These are phyloP conservation scores for Cadophora sp. DNA, from an alignment of 2,329 filamentous ascomycete genomes.

Conservation along the genomic window DNA sequence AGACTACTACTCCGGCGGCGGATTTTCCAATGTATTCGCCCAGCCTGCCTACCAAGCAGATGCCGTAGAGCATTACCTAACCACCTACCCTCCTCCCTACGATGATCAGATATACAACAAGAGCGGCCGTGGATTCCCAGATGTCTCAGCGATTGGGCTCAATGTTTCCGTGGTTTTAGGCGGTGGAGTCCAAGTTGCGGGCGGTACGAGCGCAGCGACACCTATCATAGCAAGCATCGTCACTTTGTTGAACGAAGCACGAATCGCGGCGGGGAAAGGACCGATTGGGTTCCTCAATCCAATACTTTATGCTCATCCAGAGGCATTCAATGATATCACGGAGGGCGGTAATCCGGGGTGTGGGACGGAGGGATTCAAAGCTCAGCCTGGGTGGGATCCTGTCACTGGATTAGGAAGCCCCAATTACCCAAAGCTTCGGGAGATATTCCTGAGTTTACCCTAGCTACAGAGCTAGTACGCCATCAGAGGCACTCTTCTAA, in stretches of 20 bases:
- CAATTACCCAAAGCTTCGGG: slow-evolving; percentile 25
- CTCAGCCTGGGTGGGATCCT: slow-evolving; percentile 42
- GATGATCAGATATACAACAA: slow-evolving; percentile 33
- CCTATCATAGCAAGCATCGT: slow-evolving; percentile 65
- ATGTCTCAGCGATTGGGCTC: slow-evolving; percentile 36
- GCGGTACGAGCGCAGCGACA: slow-evolving; percentile 48
- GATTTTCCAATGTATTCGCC: slow-evolving; percentile 54
- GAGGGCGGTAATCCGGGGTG: slow-evolving; percentile 41
- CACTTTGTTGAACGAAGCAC: slow-evolving; percentile 46
- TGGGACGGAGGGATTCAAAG: slow-evolving; percentile 41
- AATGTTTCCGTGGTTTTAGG: slow-evolving; percentile 33
- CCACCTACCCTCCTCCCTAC: slow-evolving; percentile 34
- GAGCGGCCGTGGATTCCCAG: slow-evolving; percentile 38
- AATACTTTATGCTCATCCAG: slow-evolving; percentile 32
- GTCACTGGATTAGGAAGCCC: slow-evolving; percentile 39
- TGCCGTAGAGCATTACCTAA: slow-evolving; percentile 35
- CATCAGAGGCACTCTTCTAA: too few relatives aligned
- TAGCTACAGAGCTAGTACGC: too few relatives aligned
- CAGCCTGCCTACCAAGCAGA: slow-evolving; percentile 39
- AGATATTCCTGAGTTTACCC: slow-evolving; percentile 29
- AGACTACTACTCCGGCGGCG: slow-evolving; percentile 51
- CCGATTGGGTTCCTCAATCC: slow-evolving; percentile 49
- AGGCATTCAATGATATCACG: slow-evolving; percentile 42
- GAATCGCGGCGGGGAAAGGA: slow-evolving; percentile 43
- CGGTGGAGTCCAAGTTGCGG: slow-evolving; percentile 28